Evolutionary conservation across 345 rosid genomes (phyloP), one percentile per base, ranked within the genome.

Genomic region (Gossypium rotundifolium): DNA sequence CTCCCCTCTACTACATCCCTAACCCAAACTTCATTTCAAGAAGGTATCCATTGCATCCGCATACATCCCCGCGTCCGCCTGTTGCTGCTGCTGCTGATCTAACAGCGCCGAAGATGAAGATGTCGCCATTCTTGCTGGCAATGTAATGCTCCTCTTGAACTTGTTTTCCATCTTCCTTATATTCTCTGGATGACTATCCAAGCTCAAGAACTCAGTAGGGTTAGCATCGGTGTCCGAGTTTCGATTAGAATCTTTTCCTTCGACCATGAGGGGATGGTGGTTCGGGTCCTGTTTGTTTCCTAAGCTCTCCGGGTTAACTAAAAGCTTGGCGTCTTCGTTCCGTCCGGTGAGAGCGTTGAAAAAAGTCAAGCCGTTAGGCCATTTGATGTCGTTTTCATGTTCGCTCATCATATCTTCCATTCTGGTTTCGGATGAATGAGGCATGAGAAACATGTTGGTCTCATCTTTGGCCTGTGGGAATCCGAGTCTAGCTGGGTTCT

Each of bases 341-440:
- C 85, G 84, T 17, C 93, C 89, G 2, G 94, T 88, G 63, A 95
- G 83, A 8, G 94, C 98, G 70, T 86, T 88, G 83, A 91, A 93
- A 82, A 93, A 70, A 38, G 96, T 88, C 77, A 90, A 72, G 70
- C 97, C 97, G 22, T 86, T 85, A 0, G 98, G 97, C 99, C 99
- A 91, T 82, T 95, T 90, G 83, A 90, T 88, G 79, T 95, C 98
- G 1, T 76, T 85, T 75, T 93, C 92, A 1, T 86, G 93, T 53
- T 91, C 94, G 44, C 85, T 89, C 84, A 87, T 88, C 84, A 85
- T 78, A 7, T 78, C 85, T 3, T 88, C 89, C 83, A 85, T 80
- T 61, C 78, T 77, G 48, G 81, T 25, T 79, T 86, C 88, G 0
- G 88, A 78, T 6, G 88, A 66, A 74, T 85, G 89, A 20, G 92